phyloP scores from a whole-genome alignment of 208 protist genomes.

The Strigomonas culicis region DNA sequence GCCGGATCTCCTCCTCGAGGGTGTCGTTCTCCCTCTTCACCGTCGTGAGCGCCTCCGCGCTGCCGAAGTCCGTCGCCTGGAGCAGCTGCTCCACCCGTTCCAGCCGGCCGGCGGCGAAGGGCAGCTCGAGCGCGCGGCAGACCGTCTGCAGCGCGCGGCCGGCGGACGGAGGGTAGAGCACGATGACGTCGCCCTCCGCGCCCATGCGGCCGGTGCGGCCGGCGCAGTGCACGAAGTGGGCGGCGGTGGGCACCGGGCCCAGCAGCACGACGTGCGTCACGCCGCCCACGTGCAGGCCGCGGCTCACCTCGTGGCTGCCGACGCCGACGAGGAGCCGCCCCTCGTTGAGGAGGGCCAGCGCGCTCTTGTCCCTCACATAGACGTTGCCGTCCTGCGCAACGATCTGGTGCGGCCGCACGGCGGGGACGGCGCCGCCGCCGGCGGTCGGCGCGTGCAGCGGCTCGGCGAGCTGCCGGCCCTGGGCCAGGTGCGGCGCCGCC shows the following conservation, averaged over 20 bases:
- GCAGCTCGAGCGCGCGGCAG: constrained; percentile 67
- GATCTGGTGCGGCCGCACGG: constrained; percentile 41
- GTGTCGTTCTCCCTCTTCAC: not conserved
- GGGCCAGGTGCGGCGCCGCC: constrained; percentile 5
- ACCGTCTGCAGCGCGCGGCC: constrained; percentile 73
- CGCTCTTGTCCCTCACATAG: constrained; percentile 74
- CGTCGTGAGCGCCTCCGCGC: not conserved
- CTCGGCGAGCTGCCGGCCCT: constrained; percentile 20
- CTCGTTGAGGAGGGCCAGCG: constrained; percentile 56
- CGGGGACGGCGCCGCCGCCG: not conserved
- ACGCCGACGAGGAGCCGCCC: constrained; percentile 68
- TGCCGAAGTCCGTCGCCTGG: not conserved
- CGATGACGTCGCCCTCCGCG: constrained; percentile 67
- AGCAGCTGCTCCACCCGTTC: not conserved
- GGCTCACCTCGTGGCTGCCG: constrained; percentile 49
- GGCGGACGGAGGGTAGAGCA: constrained; percentile 68
- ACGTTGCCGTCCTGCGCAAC: constrained; percentile 40
- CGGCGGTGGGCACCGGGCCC: constrained; percentile 42
- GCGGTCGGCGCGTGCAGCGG: constrained; percentile 20
- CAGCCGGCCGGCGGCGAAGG: constrained; percentile 21
- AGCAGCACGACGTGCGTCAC: constrained; percentile 87
- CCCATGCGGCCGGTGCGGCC: constrained; percentile 87
- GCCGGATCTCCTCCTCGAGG: not conserved
- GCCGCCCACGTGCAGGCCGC: constrained; percentile 77
- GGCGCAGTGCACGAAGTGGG: constrained; percentile 83